A percentile compares a stretch with the other conserved stretches of the same genome.
Conservation (phyloP, 1,284 basidiomycete genomes). For the Bjerkandera adusta region DNA sequence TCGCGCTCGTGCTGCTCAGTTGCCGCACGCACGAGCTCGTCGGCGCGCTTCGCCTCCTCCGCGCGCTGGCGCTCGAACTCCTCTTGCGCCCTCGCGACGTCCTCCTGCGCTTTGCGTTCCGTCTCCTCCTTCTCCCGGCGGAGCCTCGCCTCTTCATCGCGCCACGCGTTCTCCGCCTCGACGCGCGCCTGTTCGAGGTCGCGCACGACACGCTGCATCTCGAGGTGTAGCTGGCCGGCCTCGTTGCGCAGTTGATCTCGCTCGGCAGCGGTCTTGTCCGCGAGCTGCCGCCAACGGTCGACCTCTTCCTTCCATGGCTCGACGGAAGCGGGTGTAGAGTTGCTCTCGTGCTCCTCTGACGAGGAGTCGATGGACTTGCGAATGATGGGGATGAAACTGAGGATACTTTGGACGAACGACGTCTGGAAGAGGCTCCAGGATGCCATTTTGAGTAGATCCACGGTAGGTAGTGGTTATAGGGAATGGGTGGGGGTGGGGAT, state of each 20-base stretch:
- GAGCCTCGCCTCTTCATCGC: constrained; percentile 11
- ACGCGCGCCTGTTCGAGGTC: constrained; percentile 13
- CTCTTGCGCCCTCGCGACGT: constrained; percentile 5
- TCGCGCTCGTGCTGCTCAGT: background rate
- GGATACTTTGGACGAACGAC: constrained; percentile 15
- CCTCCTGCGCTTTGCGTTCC: constrained; percentile 7
- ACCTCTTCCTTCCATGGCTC: constrained; percentile 18
- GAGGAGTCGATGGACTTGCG: constrained; percentile 12
- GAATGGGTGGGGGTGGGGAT: background rate
- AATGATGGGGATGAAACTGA: constrained; percentile 12
- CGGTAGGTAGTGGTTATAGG: too few relatives aligned
- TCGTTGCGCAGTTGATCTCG: constrained; percentile 12
- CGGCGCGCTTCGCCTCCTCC: constrained; percentile 4
- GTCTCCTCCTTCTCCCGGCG: constrained; percentile 4
- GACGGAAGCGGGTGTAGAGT: background rate
- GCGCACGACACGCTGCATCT: constrained; percentile 14
- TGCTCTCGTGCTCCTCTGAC: background rate
- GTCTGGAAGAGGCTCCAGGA: constrained; percentile 13
- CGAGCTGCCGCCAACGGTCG: constrained; percentile 14
- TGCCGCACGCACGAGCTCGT: too few relatives aligned
- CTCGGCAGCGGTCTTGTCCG: constrained; percentile 16
- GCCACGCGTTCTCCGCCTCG: constrained; percentile 13
- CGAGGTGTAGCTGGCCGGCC: constrained; percentile 12
- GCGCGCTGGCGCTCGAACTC: background rate
- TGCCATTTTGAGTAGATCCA: constrained; percentile 9